phyloP scores from a whole-genome alignment of 148 eudicot genomes.

The Spergularia marina region DNA sequence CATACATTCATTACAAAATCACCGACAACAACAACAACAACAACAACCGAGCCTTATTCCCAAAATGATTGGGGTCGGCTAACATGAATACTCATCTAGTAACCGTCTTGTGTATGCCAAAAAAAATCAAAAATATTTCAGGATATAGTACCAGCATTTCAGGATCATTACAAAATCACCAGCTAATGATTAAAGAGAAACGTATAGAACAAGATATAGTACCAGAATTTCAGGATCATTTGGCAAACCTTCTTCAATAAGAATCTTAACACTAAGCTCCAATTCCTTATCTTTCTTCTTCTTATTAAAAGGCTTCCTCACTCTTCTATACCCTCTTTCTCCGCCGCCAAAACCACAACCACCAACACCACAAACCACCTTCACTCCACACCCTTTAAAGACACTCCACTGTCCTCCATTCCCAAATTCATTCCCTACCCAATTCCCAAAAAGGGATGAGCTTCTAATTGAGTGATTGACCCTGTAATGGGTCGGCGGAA shows the following conservation, averaged over 20 bases:
- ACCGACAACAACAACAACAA: too few species aligned
- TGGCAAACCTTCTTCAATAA: constrained; percentile 82
- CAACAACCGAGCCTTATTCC: too few species aligned
- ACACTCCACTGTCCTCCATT: constrained; percentile 16
- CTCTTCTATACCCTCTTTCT: constrained; percentile 65
- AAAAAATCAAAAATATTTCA: too few species aligned
- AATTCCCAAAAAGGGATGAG: constrained; percentile 36
- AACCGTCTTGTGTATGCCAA: too few species aligned
- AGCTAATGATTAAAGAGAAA: not conserved
- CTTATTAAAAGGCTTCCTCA: constrained; percentile 31
- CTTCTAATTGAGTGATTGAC: constrained; percentile 7
- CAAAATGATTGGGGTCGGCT: too few species aligned
- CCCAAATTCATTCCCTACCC: constrained; percentile 15
- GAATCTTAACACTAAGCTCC: constrained; percentile 67
- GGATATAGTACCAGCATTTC: too few species aligned
- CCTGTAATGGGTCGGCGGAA: constrained; percentile 26
- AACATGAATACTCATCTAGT: too few species aligned
- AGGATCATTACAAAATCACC: not conserved
- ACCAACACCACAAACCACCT: constrained; percentile 30
- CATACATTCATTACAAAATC: not conserved
- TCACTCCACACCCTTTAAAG: constrained; percentile 27
- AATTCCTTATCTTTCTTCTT: constrained; percentile 54
- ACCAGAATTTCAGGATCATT: constrained; percentile 83
- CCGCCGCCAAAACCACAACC: constrained; percentile 24
- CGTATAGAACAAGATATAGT: not conserved